phyloP scores from a whole-genome alignment of 2,329 filamentous ascomycete species.

The Colletotrichum theobromicola region DNA sequence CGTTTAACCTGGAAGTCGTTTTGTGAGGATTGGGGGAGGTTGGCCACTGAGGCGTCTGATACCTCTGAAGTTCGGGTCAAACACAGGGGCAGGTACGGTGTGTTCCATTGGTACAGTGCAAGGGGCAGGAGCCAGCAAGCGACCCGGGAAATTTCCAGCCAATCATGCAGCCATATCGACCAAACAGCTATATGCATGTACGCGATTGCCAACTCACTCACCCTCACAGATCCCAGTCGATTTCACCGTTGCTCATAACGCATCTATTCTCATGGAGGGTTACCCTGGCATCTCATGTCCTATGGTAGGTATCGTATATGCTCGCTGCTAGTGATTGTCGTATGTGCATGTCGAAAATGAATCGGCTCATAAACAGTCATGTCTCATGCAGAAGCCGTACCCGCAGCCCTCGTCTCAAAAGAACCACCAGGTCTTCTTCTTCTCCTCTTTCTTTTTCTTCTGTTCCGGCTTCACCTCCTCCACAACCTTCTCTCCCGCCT shows the following conservation, averaged over 20 bases:
- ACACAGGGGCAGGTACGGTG: slow-evolving; percentile 6
- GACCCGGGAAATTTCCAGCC: not conserved
- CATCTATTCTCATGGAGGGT: not conserved
- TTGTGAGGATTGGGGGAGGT: not conserved
- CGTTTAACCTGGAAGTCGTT: not conserved
- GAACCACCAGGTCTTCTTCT: slow-evolving; percentile 5
- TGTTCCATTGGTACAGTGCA: not conserved
- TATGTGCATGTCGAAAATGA: not conserved
- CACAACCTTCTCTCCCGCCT: slow-evolving; percentile 14
- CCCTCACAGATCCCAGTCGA: not conserved
- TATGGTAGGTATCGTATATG: not conserved
- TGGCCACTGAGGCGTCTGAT: slow-evolving; percentile 1
- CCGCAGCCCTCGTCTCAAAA: not conserved
- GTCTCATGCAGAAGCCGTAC: not conserved
- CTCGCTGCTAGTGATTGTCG: not conserved
- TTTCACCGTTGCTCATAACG: not conserved
- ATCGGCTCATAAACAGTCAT: not conserved
- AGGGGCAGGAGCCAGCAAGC: not conserved
- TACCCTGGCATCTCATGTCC: not conserved
- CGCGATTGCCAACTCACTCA: not conserved
- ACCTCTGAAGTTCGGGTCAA: slow-evolving; percentile 21
- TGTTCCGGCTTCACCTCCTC: not conserved
- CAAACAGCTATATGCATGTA: not conserved
- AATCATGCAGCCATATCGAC: not conserved
- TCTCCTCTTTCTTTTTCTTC: not conserved